Conservation (phyloP, 2,329 filamentous ascomycete species). For the Fusarium verticillioides region DNA sequence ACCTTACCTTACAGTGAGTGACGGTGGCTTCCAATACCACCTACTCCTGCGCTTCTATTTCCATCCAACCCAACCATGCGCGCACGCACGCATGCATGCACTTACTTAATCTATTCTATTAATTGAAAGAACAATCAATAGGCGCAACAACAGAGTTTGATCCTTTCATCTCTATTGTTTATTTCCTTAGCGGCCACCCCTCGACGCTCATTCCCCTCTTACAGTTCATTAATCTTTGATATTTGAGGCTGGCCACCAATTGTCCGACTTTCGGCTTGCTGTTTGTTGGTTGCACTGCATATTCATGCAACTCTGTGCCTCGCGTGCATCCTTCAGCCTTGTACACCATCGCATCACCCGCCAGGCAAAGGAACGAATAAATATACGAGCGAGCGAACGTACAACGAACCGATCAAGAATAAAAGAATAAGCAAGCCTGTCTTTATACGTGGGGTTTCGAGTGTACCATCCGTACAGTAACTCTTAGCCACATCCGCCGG, state of each 20-base stretch:
- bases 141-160: background rate
- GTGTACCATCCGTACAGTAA: background rate
- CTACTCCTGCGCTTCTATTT: slow-evolving; percentile 25
- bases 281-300: background rate
- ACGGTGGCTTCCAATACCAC: slow-evolving; percentile 24
- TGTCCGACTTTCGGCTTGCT: slow-evolving; percentile 31
- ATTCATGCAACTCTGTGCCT: slow-evolving; percentile 6
- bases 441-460: background rate
- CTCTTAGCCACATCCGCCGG: background rate
- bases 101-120: slow-evolving; percentile 8
- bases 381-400: background rate
- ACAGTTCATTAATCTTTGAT: background rate
- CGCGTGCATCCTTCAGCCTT: slow-evolving; percentile 28
- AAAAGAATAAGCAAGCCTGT: background rate
- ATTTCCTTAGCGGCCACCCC: background rate
- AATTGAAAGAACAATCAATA: background rate
- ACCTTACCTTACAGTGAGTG: background rate
- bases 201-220: background rate
- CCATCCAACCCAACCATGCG: slow-evolving; percentile 17
- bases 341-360: slow-evolving; percentile 11
- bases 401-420: background rate
- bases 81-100: background rate
- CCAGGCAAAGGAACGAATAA: slow-evolving; percentile 9
- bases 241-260: slow-evolving; percentile 4
- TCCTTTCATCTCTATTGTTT: background rate